Base-by-base conservation (phyloP, 129 eudicot species). In the Artemisia tridentata region DNA sequence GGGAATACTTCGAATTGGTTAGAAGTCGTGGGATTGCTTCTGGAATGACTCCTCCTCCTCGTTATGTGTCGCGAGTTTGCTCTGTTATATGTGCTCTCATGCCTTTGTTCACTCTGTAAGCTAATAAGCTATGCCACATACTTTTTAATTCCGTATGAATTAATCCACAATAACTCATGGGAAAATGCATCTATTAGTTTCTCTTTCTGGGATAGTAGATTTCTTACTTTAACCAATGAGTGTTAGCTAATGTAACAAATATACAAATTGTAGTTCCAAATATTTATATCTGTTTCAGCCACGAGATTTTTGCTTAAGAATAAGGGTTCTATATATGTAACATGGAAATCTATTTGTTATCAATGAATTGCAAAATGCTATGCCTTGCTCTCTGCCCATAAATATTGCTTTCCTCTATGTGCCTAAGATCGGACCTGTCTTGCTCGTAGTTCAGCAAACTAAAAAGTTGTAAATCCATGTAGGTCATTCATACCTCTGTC, bases 21-120 rank as follows among this genome's bases (percentile, higher is more conserved):
- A 85, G 99, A 71, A 93, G 99, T 74, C 86, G 78, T 21, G 99
- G 99, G 75, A 93, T 90, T 79, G 86, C 99, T 51, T 83, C 85
- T 65, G 99, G 99, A 69, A 90, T 93, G 99, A 93, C 99, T 14
- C 99, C 97, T 9, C 99, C 99, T 47, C 97, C 99, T 73, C 87
- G 93, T 72, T 89, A 78, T 56, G 91, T 93, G 20, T 93, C 99
- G 0, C 85, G 97, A 65, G 87, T 83, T 69, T 93, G 97, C 80
- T 89, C 99, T 11, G 92, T 88, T 66, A 82, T 93, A 46, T 93
- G 96, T 18, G 82, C 88, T 65, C 82, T 93, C 29, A 85, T 93
- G 90, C 98, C 98, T 72, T 25, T 93, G 15, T 68, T 84, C 66
- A 93, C 99, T 63, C 82, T 93, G 97, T 93, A 93, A 89, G 92